A percentile compares a stretch with the other conserved stretches of the same genome.
These are phyloP conservation scores for Solanum hybrid DNA, from an alignment of 305 asterid species.

Conservation along the genomic window DNA sequence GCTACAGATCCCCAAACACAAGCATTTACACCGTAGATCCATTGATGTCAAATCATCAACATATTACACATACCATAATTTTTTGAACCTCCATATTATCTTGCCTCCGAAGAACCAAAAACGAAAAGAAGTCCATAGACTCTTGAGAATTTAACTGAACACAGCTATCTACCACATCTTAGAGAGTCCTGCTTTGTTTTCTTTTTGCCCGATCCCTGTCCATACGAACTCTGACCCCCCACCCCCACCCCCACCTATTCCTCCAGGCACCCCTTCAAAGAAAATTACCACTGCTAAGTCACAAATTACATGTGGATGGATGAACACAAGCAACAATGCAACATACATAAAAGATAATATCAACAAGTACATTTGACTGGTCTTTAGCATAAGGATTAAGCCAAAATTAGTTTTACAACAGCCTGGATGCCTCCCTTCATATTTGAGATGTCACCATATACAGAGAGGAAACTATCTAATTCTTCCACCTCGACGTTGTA, in stretches of 20 bases:
- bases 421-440: background rate
- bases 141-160: background rate
- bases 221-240: background rate
- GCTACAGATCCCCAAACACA: background rate
- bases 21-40: background rate
- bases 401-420: background rate
- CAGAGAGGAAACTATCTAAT: background rate
- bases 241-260: background rate
- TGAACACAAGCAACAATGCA: background rate
- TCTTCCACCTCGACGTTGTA: background rate
- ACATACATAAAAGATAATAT: background rate
- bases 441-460: background rate
- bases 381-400: background rate
- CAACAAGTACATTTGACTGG: background rate
- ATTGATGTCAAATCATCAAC: background rate
- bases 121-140: background rate
- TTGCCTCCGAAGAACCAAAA: background rate
- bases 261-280: background rate
- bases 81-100: background rate
- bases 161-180: background rate
- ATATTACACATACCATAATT: background rate
- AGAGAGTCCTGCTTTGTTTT: background rate
- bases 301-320: background rate
- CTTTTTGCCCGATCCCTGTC: background rate
- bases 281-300: background rate